Conservation (phyloP, 139 green algal species). For the Chlamydomonas schloesseri region DNA sequence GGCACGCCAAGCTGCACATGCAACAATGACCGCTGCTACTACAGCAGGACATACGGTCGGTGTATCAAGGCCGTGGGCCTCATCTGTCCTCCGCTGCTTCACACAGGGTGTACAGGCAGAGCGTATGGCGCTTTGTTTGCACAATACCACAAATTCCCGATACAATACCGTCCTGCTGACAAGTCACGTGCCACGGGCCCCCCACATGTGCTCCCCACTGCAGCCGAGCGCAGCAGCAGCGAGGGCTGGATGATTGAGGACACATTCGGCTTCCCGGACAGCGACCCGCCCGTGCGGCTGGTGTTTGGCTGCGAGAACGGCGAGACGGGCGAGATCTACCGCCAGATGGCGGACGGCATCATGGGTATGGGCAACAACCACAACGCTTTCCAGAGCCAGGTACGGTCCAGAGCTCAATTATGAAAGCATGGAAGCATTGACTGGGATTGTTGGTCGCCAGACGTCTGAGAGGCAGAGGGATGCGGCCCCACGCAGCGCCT, state of each 20-base stretch:
- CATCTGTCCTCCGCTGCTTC: too few relatives aligned
- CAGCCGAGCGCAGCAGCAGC: slow-evolving; percentile 86
- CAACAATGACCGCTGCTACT: slow-evolving; percentile 77
- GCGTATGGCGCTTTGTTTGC: too few relatives aligned
- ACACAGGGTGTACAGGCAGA: too few relatives aligned
- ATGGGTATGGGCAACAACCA: slow-evolving; percentile 90
- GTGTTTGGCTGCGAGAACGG: slow-evolving; percentile 81
- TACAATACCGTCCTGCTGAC: too few relatives aligned
- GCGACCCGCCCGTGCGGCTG: slow-evolving; percentile 37
- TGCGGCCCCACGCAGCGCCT: too few relatives aligned
- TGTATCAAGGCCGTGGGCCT: not conserved
- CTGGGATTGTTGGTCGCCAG: too few relatives aligned
- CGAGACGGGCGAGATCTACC: slow-evolving; percentile 94
- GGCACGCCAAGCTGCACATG: slow-evolving; percentile 79
- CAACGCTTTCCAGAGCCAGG: slow-evolving; percentile 81
- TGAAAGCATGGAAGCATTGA: not conserved
- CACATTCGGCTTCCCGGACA: slow-evolving; percentile 62
- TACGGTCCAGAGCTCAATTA: slow-evolving; percentile 10
- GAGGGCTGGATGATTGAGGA: slow-evolving; percentile 83
- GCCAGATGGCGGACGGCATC: slow-evolving; percentile 92
- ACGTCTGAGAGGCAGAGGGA: too few relatives aligned
- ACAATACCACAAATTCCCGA: too few relatives aligned
- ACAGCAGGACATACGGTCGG: slow-evolving; percentile 86
- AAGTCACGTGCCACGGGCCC: too few relatives aligned
- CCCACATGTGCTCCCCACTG: too few relatives aligned